Conservation (phyloP, 2,329 filamentous ascomycete genomes). For the Pestalotiopsis sp. region DNA sequence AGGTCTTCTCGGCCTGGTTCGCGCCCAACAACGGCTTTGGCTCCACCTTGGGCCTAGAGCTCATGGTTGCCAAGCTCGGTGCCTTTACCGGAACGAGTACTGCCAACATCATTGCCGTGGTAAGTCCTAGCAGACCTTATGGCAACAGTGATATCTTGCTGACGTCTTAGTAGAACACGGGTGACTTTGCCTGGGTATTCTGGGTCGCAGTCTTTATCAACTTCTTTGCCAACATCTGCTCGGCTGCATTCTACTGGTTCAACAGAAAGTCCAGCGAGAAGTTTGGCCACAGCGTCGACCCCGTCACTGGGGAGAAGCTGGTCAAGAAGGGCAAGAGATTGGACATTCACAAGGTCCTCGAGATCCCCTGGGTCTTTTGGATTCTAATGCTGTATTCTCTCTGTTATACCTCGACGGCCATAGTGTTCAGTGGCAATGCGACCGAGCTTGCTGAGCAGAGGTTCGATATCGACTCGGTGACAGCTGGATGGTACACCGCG, state of each 20-base stretch:
- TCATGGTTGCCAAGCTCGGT: conserved; percentile 61
- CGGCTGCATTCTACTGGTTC: conserved; percentile 55
- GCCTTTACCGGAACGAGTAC: conserved; percentile 61
- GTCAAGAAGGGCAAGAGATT: conserved; percentile 60
- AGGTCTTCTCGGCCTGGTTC: conserved; percentile 66
- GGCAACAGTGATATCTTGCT: not conserved
- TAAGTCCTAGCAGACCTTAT: conserved; percentile 13
- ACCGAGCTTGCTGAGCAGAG: conserved; percentile 62
- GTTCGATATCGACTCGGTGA: conserved; percentile 53
- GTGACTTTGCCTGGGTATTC: conserved; percentile 62
- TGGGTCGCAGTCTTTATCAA: conserved; percentile 66
- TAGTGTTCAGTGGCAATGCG: conserved; percentile 56
- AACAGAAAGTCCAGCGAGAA: conserved; percentile 48
- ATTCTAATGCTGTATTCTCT: conserved; percentile 52
- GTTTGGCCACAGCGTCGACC: conserved; percentile 49
- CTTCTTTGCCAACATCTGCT: conserved; percentile 59
- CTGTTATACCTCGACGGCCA: conserved; percentile 57
- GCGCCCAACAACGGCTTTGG: conserved; percentile 62
- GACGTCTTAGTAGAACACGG: conserved; percentile 40
- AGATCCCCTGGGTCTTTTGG: conserved; percentile 63
- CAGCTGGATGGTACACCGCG: conserved; percentile 61
- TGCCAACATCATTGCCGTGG: conserved; percentile 57
- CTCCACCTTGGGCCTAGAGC: conserved; percentile 59
- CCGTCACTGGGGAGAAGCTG: conserved; percentile 57
- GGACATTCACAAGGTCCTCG: conserved; percentile 53